Percentiles rank a stretch among this genome's conserved stretches.
These are phyloP conservation scores for Setaria viridis DNA, from an alignment of 202 grass and related monocot genomes.

Conservation along the genomic window DNA sequence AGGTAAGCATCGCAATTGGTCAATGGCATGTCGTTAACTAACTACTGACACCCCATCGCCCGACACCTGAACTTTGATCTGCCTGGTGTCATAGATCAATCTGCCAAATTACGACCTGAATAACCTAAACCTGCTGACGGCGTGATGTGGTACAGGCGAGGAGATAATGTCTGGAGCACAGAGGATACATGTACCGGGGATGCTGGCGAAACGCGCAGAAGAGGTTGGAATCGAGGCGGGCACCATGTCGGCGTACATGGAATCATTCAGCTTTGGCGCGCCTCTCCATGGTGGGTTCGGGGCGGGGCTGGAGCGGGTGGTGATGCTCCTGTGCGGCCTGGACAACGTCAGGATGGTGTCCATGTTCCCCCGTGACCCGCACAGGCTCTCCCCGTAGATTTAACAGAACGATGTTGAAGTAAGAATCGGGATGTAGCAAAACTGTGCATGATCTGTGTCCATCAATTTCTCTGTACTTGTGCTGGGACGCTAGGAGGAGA, in stretches of 20 bases:
- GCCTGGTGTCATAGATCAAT: too few species aligned
- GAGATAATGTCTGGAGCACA: conserved; percentile 96
- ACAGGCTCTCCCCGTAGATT: too few species aligned
- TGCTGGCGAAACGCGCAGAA: conserved; percentile 69
- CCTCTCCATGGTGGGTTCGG: conserved; percentile 66
- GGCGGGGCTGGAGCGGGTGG: conserved; percentile 85
- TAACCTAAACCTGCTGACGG: too few species aligned
- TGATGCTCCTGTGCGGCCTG: conserved; percentile 88
- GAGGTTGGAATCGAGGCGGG: conserved; percentile 80
- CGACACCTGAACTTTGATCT: too few species aligned
- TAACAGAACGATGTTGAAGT: too few species aligned
- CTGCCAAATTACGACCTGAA: too few species aligned
- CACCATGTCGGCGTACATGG: conserved; percentile 80
- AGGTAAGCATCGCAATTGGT: conserved; percentile 46
- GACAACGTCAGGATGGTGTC: conserved; percentile 91
- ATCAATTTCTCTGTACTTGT: too few species aligned
- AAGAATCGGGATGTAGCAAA: too few species aligned
- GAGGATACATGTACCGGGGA: conserved; percentile 81
- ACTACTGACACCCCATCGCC: too few species aligned
- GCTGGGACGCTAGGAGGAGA: too few species aligned
- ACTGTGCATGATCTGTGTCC: too few species aligned
- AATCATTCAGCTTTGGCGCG: conserved; percentile 58
- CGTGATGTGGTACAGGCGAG: conserved; percentile 49
- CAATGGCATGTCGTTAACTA: too few species aligned
- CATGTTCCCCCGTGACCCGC: conserved; percentile 59